Percentiles rank a stretch among this genome's conserved stretches.
Evolutionary conservation across 805 yeast genomes (phyloP).

Genomic region (Ogataea kodamae): DNA sequence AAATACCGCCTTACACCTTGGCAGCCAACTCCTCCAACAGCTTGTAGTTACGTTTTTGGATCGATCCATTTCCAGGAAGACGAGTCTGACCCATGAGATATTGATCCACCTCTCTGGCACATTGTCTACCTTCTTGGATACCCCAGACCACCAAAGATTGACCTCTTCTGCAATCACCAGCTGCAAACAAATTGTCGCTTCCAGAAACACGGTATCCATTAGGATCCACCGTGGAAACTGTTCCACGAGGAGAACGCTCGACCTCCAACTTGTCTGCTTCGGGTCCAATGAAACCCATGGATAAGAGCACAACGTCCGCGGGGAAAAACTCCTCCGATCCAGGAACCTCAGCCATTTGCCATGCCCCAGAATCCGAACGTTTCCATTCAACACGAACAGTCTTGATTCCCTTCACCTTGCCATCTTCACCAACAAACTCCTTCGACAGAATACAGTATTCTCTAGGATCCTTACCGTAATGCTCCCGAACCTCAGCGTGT

Average conservation of each 20-base stretch:
- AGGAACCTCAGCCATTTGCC: constrained; percentile 99
- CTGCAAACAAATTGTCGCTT: constrained; percentile 76
- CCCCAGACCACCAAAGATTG: constrained; percentile 99
- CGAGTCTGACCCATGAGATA: constrained; percentile 74
- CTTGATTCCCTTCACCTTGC: constrained; percentile 91
- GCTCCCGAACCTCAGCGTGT: constrained; percentile 90
- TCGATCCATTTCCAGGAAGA: constrained; percentile 92
- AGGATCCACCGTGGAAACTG: constrained; percentile 61
- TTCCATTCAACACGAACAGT: constrained; percentile 99
- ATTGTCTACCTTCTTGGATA: constrained; percentile 98
- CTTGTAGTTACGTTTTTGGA: constrained; percentile 78
- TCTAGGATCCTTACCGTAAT: constrained; percentile 96
- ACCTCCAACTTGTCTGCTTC: constrained; percentile 73
- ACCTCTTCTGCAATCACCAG: constrained; percentile 99
- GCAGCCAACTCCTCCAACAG: constrained; percentile 74
- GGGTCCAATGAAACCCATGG: constrained; percentile 98
- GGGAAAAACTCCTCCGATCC: constrained; percentile 92
- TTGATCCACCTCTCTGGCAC: constrained; percentile 90
- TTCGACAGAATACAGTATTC: constrained; percentile 93
- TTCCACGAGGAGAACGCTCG: constrained; percentile 79
- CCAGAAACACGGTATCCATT: constrained; percentile 62
- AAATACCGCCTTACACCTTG: constrained; percentile 38
- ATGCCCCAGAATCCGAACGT: constrained; percentile 89
- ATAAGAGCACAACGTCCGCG: constrained; percentile 88
- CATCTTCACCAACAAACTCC: constrained; percentile 92